Conservation (phyloP, 1,139 yeast genomes). For the Suhomyces atakaporum region DNA sequence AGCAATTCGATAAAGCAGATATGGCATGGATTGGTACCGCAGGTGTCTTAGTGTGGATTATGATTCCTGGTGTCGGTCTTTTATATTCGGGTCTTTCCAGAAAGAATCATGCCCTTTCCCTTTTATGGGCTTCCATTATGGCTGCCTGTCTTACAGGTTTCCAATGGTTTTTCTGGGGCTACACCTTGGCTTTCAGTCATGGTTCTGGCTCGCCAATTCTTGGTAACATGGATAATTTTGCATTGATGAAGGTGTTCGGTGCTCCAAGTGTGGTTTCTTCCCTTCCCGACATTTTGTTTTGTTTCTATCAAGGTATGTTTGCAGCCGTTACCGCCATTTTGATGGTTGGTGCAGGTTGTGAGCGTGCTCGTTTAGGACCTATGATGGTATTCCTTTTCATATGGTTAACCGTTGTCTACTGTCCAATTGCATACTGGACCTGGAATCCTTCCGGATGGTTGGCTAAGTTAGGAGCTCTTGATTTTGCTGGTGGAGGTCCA, state of each 20-base stretch:
- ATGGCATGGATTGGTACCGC: constrained; percentile 88
- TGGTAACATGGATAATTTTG: constrained; percentile 80
- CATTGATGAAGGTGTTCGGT: constrained; percentile 77
- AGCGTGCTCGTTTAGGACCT: constrained; percentile 94
- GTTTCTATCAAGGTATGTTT: constrained; percentile 94
- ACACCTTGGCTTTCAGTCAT: constrained; percentile 81
- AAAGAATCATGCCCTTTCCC: constrained; percentile 87
- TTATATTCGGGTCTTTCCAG: constrained; percentile 89
- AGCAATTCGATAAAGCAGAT: constrained; percentile 71
- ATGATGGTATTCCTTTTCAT: constrained; percentile 91
- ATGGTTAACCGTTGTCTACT: constrained; percentile 96
- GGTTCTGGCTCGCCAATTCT: constrained; percentile 64
- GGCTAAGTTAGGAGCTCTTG: constrained; percentile 75
- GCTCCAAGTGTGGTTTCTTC: constrained; percentile 69
- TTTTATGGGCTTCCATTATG: constrained; percentile 93
- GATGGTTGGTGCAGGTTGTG: constrained; percentile 97
- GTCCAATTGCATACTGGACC: constrained; percentile 95
- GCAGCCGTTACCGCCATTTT: constrained; percentile 89
- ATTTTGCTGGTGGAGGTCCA: constrained; percentile 98
- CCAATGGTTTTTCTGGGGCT: constrained; percentile 99
- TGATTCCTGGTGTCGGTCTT: constrained; percentile 93
- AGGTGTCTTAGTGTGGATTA: constrained; percentile 81
- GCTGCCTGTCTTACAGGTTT: constrained; percentile 77
- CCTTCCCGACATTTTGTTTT: constrained; percentile 84
- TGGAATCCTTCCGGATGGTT: constrained; percentile 96